Base-by-base conservation (phyloP, 2,329 filamentous ascomycete species). In the Apiospora phragmitis region DNA sequence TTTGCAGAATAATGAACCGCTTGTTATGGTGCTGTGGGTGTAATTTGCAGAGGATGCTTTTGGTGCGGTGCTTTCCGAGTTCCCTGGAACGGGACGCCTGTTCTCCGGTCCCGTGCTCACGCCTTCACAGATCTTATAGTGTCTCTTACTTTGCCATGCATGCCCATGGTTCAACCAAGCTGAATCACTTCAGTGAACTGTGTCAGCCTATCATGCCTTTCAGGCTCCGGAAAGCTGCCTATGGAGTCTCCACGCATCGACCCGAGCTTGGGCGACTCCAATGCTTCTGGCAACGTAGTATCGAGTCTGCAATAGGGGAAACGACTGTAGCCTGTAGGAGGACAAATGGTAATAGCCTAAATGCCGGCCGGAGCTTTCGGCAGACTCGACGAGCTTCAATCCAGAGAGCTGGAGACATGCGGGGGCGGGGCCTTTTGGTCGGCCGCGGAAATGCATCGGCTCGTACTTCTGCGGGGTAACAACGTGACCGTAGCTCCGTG, bases 191-290 rank as follows among this genome's bases (percentile, higher is more conserved):
- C n/a, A n/a, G n/a, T n/a, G n/a, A n/a, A n/a, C n/a, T n/a, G n/a
- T n/a, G n/a, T n/a, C n/a, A n/a, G n/a, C n/a, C n/a, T n/a, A n/a
- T n/a, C n/a, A n/a, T n/a, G n/a, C n/a, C n/a, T n/a, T n/a, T n/a
- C n/a, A n/a, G n/a, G n/a, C n/a, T 81, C 75, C 16, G 66, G 66
- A 12, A 79, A 74, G 65, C 72, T 76, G 32, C 75, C 77, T 49
- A 59, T 79, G 68, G 79, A 80, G 70, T 76, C 81, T 67, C 78
- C 81, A 32, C 77, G 80, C 51, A 85, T 84, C 79, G 83, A 85
- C 75, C 82, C 84, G 51, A 80, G 83, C 62, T 78, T 81, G 71
- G 83, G 85, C 77, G 85, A 87, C 76, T 81, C 82, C 73, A n/a
- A n/a, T n/a, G n/a, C n/a, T n/a, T n/a, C n/a, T n/a, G n/a, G n/a